A percentile compares a stretch with the other conserved stretches of the same genome.
Evolutionary conservation across 805 yeast species (phyloP).

Genomic region (Sungouiozyma ichnusensis): DNA sequence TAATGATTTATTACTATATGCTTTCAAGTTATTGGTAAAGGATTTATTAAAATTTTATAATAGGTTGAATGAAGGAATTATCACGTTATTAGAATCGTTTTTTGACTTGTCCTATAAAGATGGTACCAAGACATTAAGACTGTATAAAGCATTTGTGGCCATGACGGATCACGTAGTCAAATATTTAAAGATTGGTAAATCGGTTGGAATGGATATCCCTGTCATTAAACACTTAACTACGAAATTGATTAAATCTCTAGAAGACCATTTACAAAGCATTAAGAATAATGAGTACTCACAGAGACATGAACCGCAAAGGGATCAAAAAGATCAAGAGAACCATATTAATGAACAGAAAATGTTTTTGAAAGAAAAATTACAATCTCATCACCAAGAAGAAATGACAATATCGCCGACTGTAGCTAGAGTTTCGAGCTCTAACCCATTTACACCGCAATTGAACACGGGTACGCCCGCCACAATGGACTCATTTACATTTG

Average conservation of each 20-base stretch:
- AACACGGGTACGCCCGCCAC: slow-evolving; percentile 17
- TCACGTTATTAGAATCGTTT: slow-evolving; percentile 83
- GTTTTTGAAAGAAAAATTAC: not conserved
- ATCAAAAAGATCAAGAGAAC: not conserved
- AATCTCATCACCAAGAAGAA: not conserved
- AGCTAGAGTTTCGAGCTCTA: slow-evolving; percentile 19
- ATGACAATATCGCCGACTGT: slow-evolving; percentile 15
- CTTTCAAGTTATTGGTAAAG: slow-evolving; percentile 77
- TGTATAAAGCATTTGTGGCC: slow-evolving; percentile 76
- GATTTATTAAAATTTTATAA: slow-evolving; percentile 81
- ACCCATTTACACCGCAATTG: slow-evolving; percentile 22
- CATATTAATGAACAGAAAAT: not conserved
- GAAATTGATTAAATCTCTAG: slow-evolving; percentile 73
- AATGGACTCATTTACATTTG: slow-evolving; percentile 22
- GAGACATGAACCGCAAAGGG: not conserved
- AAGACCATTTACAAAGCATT: slow-evolving; percentile 78
- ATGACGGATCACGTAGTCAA: slow-evolving; percentile 81
- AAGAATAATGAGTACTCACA: not conserved
- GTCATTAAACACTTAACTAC: slow-evolving; percentile 96
- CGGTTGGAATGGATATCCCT: slow-evolving; percentile 86
- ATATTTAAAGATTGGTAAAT: slow-evolving; percentile 82
- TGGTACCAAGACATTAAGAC: slow-evolving; percentile 74
- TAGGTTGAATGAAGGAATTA: slow-evolving; percentile 88
- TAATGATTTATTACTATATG: slow-evolving; percentile 67
- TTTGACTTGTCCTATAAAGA: slow-evolving; percentile 82